Percentiles rank a stretch among this genome's conserved stretches.
phyloP scores from a whole-genome alignment of 2,329 filamentous ascomycete species.

The Penicillium brevicompactum region DNA sequence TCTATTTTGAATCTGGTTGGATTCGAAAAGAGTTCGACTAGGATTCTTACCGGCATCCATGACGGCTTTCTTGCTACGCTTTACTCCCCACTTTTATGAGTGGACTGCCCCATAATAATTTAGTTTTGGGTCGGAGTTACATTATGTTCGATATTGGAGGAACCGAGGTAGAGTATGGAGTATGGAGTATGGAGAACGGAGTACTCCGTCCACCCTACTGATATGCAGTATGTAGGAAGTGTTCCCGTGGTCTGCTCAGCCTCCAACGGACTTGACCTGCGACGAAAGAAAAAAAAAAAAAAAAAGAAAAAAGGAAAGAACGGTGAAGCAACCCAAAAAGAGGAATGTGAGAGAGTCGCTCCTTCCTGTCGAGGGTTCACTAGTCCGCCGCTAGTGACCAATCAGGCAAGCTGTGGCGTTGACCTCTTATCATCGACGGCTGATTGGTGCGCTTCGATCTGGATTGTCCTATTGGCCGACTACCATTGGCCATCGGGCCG shows the following conservation, averaged over 20 bases:
- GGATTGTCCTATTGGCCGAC: not conserved
- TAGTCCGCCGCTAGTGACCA: conserved; percentile 13
- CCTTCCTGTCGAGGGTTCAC: conserved; percentile 8
- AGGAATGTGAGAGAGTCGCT: not conserved
- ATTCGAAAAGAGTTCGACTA: not conserved
- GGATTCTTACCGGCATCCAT: not conserved
- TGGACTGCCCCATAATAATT: not conserved
- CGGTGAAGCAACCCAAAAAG: not conserved
- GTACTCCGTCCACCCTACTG: too few relatives aligned
- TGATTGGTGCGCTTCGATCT: conserved; percentile 13
- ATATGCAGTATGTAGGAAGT: not conserved
- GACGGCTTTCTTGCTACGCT: not conserved
- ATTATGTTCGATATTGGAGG: not conserved
- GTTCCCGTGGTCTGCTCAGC: too few relatives aligned
- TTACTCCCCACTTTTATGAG: not conserved
- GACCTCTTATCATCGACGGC: conserved; percentile 13
- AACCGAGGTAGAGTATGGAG: not conserved
- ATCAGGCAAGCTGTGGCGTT: conserved; percentile 20
- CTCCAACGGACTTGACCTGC: not conserved
- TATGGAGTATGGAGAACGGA: too few relatives aligned
- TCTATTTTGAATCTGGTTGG: too few relatives aligned
- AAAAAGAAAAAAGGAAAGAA: not conserved
- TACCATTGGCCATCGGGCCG: not conserved
- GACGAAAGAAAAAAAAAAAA: not conserved
- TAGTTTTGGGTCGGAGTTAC: not conserved